Conservation (phyloP, 2,329 filamentous ascomycete species). For the Cryphonectria japonica region DNA sequence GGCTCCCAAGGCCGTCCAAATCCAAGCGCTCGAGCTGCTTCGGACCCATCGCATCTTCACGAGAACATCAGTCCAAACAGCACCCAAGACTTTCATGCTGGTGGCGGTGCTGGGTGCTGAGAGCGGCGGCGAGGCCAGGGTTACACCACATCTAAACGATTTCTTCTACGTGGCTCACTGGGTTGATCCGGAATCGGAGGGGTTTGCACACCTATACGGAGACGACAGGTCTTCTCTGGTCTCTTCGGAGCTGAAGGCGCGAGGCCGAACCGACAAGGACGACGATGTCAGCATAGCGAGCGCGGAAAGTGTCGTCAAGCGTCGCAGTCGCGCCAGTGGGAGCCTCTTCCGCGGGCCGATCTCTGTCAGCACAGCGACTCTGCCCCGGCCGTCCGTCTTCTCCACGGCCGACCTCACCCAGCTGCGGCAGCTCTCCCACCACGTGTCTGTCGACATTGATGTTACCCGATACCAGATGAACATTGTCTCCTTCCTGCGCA, state of each 20-base stretch:
- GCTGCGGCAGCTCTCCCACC: constrained; percentile 61
- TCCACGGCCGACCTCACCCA: constrained; percentile 56
- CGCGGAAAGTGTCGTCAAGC: constrained; percentile 50
- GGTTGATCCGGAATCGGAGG: constrained; percentile 71
- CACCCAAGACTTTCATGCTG: constrained; percentile 79
- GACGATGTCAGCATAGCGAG: constrained; percentile 35
- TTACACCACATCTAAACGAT: constrained; percentile 71
- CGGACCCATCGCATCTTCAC: constrained; percentile 79
- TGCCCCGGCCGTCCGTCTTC: constrained; percentile 31
- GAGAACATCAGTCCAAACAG: constrained; percentile 71
- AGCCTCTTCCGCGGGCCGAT: constrained; percentile 16
- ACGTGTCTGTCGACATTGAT: constrained; percentile 72
- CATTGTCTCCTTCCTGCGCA: constrained; percentile 81
- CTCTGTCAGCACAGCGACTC: constrained; percentile 6
- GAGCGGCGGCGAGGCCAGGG: constrained; percentile 50
- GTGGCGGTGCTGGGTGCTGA: constrained; percentile 68
- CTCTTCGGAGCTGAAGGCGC: constrained; percentile 38
- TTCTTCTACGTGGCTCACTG: constrained; percentile 87
- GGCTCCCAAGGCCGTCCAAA: constrained; percentile 76
- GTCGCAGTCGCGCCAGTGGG: constrained; percentile 15
- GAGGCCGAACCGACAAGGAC: constrained; percentile 29
- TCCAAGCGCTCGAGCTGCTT: constrained; percentile 79
- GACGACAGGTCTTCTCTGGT: constrained; percentile 38
- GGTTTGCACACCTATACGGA: constrained; percentile 76
- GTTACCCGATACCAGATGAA: constrained; percentile 85